Base-by-base conservation (phyloP, 2,329 filamentous ascomycete genomes). In the Beauveria sp. region DNA sequence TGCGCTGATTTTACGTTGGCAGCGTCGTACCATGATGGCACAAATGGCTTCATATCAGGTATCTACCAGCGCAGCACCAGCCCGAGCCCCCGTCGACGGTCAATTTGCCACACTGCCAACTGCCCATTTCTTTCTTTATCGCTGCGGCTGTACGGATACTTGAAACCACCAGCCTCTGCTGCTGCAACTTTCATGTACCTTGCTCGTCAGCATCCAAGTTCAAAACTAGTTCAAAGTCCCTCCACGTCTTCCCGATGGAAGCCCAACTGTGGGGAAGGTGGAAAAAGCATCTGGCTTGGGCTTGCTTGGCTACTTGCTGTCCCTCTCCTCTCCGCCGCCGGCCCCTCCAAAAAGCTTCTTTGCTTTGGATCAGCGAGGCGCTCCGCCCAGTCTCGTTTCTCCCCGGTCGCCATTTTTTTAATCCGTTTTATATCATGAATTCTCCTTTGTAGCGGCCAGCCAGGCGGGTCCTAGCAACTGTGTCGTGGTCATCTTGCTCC, bases 221-320 rank as follows among this genome's bases (percentile, higher is more conserved):
- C 16, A 38, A 38, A 38, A 38, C 34, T 38, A 38, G 34, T 38
- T 16, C 12, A 38, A 34, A 5, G 5, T n/a, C 22, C 22, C 26
- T 14, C 50, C 30, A 24, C 30, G 10, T 55, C 30, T 26, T 46
- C 45, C 30, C 34, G 45, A 45, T 59, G 47, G 47, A 59, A 51
- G 56, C 56, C 56, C 56, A 59, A 59, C 56, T 59, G 56, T 59
- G 56, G 56, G 56, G 56, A 51, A 58, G 3, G 9, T 20, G 54
- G 28, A 52, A 59, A 52, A 51, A 20, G 34, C 20, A 59, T 59
- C 46, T 59, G 30, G 56, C 56, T 51, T 49, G 16, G 56, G 56
- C 22, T 34, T 58, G 14, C 22, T 45, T 58, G 14, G 52, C 38
- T 20, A 28, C 22, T 14, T 43, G 34, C 34, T 42, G 14, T 28